These are phyloP conservation scores for Lipomyces chichibuensis DNA, from an alignment of 805 yeast species.

Conservation along the genomic window DNA sequence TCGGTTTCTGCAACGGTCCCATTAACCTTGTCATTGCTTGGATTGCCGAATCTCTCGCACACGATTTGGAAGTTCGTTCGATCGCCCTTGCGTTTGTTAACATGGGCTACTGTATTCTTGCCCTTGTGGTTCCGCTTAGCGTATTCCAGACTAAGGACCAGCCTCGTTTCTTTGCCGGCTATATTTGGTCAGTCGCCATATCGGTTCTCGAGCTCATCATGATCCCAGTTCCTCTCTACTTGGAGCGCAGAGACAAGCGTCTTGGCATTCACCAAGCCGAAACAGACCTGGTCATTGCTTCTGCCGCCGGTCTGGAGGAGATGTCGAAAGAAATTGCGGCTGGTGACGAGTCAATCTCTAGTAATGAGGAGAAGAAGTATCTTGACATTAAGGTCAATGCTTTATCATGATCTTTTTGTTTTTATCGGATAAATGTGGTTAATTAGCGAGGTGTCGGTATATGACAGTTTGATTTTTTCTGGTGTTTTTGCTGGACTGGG, in stretches of 20 bases:
- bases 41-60: constrained; percentile 2
- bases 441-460: no score
- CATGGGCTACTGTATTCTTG: constrained; percentile 7
- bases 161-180: constrained; percentile 13
- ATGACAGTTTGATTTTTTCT: no score
- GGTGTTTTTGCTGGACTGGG: no score
- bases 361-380: not conserved
- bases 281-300: not conserved
- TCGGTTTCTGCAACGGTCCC: constrained; percentile 16
- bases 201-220: constrained; percentile 6
- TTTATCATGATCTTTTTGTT: not conserved
- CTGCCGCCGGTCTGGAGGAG: constrained; percentile 35
- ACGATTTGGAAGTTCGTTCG: constrained; percentile 11
- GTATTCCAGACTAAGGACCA: constrained; percentile 14
- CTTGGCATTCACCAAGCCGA: constrained; percentile 23
- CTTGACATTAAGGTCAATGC: not conserved
- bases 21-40: constrained; percentile 14
- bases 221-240: constrained; percentile 9
- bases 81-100: constrained; percentile 8
- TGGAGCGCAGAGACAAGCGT: constrained; percentile 13
- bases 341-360: not conserved
- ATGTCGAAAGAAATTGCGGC: constrained; percentile 41
- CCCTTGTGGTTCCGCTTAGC: not conserved
- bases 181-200: not conserved
- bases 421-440: no score